Conservation (phyloP, 2,329 filamentous ascomycete species). For the Fusarium coffeatum region DNA sequence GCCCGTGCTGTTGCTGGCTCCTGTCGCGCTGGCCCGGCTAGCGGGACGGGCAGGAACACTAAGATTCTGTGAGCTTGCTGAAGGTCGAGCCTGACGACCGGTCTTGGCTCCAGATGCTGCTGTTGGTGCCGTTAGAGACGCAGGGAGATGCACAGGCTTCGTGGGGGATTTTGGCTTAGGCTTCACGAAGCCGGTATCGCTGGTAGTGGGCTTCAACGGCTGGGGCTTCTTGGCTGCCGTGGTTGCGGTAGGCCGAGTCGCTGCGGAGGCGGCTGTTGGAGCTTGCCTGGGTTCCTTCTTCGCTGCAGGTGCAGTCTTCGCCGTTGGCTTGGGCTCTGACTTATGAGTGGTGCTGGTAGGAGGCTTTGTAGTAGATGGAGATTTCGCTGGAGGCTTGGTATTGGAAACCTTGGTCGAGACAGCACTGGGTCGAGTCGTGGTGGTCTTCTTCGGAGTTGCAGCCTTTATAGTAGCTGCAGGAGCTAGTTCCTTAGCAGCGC, state of each 20-base stretch:
- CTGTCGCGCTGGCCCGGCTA: constrained; percentile 58
- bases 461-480: constrained; percentile 26
- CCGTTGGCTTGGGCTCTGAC: constrained; percentile 47
- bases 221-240: constrained; percentile 57
- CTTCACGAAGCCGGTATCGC: constrained; percentile 62
- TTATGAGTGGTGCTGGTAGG: constrained; percentile 42
- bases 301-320: constrained; percentile 43
- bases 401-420: constrained; percentile 42
- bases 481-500: constrained; percentile 43
- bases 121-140: constrained; percentile 76
- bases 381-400: constrained; percentile 37
- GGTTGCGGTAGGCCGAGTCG: constrained; percentile 49
- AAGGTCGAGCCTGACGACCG: constrained; percentile 43
- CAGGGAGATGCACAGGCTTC: constrained; percentile 72
- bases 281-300: constrained; percentile 52
- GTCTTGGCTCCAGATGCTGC: constrained; percentile 74
- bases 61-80: constrained; percentile 52
- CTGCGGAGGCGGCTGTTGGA: constrained; percentile 37
- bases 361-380: constrained; percentile 40
- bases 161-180: constrained; percentile 76
- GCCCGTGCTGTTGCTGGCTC: constrained; percentile 31
- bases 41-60: constrained; percentile 55
- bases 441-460: constrained; percentile 33
- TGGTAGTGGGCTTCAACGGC: constrained; percentile 55
- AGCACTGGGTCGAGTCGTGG: constrained; percentile 37